Percentiles rank a stretch among this genome's conserved stretches.
Conservation (phyloP, 2,329 filamentous ascomycete species). For the Aspergillus terreus region DNA sequence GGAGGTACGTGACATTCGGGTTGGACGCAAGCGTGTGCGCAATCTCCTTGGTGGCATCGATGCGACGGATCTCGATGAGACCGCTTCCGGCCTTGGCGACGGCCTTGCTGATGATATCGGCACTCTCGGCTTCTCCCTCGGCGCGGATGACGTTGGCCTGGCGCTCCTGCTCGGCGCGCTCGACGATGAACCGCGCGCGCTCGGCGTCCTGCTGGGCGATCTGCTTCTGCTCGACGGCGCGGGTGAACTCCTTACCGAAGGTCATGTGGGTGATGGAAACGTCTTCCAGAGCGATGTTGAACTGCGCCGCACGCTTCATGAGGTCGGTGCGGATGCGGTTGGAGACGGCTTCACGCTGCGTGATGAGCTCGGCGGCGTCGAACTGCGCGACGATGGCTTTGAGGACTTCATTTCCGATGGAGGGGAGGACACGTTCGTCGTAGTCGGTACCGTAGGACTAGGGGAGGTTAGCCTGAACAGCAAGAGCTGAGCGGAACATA, state of each 20-base stretch:
- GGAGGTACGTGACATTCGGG: constrained; percentile 93
- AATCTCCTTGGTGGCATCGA: constrained; percentile 95
- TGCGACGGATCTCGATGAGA: constrained; percentile 91
- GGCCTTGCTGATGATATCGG: constrained; percentile 90
- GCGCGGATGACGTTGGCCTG: constrained; percentile 98
- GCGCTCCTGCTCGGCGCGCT: constrained; percentile 97
- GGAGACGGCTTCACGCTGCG: constrained; percentile 93
- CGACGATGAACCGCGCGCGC: constrained; percentile 94
- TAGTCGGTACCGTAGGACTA: constrained; percentile 97
- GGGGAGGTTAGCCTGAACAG: not conserved
- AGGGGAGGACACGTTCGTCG: constrained; percentile 95
- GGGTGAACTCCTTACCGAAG: constrained; percentile 97
- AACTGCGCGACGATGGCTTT: constrained; percentile 99
- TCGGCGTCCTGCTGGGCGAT: constrained; percentile 99
- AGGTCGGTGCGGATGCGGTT: constrained; percentile 92
- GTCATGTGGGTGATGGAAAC: constrained; percentile 99
- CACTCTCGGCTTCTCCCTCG: constrained; percentile 95
- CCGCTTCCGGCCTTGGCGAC: constrained; percentile 92
- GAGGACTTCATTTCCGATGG: constrained; percentile 98
- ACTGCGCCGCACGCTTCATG: constrained; percentile 87
- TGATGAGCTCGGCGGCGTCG: constrained; percentile 97
- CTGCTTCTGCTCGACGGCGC: constrained; percentile 99
- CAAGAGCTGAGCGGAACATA: not conserved
- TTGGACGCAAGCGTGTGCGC: constrained; percentile 83
- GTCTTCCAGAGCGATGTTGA: constrained; percentile 98